Evolutionary conservation across 2,329 filamentous ascomycete genomes (phyloP).

Genomic region (Geoglossum cookeanum): DNA sequence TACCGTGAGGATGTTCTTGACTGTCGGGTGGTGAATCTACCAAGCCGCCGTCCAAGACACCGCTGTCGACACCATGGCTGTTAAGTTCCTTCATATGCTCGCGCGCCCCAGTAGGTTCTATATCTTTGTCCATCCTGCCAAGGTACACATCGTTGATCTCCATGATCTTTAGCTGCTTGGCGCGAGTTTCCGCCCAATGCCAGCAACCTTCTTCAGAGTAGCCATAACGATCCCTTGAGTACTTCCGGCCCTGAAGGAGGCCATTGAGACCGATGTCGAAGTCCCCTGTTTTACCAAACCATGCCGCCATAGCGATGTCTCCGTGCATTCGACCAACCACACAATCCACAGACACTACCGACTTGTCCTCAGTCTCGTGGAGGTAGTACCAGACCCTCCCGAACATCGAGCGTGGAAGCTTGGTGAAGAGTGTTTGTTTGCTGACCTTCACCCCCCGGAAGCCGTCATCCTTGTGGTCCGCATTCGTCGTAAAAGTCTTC

Average conservation of each 20-base stretch:
- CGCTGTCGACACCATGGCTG: neutral
- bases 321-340: slow-evolving; percentile 36
- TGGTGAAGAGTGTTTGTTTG: slow-evolving; percentile 19
- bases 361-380: slow-evolving; percentile 21
- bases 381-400: slow-evolving; percentile 33
- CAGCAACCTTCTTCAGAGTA: neutral
- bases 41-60: neutral
- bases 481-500: slow-evolving; percentile 26
- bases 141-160: neutral
- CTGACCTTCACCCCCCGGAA: slow-evolving; percentile 10
- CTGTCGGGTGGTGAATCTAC: neutral
- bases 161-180: neutral
- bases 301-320: slow-evolving; percentile 26
- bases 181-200: neutral
- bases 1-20: neutral
- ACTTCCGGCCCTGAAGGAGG: neutral
- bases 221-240: neutral
- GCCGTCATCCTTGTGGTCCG: slow-evolving; percentile 9
- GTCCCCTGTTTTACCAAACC: slow-evolving; percentile 17
- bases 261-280: neutral
- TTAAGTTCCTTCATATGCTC: neutral
- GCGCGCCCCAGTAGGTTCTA: neutral
- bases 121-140: neutral
- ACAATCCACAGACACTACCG: slow-evolving; percentile 30
- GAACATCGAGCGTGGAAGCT: slow-evolving; percentile 22